phyloP scores from a whole-genome alignment of 306 rosid genomes.

The Urtica urens region DNA sequence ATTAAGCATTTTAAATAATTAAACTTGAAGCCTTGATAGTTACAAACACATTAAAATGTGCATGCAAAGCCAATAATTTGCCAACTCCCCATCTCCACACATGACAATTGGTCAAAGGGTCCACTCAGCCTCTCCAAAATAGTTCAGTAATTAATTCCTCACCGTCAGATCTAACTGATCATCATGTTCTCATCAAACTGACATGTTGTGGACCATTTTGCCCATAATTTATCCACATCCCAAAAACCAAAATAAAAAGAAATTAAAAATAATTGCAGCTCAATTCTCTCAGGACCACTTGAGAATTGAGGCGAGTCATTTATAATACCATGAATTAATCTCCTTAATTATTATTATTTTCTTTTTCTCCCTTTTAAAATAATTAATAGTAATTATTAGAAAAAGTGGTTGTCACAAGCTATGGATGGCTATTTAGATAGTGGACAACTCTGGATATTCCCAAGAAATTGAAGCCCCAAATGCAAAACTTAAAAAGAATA shows the following conservation, averaged over 20 bases:
- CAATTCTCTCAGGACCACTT: conserved; percentile 15
- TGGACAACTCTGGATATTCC: conserved; percentile 11
- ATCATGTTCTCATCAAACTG: conserved; percentile 12
- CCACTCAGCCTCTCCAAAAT: conserved; percentile 8
- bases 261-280: neutral
- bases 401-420: neutral
- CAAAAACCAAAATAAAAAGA: neutral
- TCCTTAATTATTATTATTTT: neutral
- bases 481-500: conserved; percentile 4
- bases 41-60: neutral
- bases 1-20: too few species aligned
- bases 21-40: too few species aligned
- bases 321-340: neutral
- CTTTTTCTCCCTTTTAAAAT: neutral
- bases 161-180: conserved; percentile 4
- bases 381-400: too few species aligned
- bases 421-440: neutral
- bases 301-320: conserved; percentile 7
- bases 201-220: conserved; percentile 14
- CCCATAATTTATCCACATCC: conserved; percentile 8
- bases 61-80: conserved; percentile 16
- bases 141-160: conserved; percentile 13
- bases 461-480: conserved; percentile 10
- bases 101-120: conserved; percentile 4
- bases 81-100: conserved; percentile 11